phyloP scores from a whole-genome alignment of 2,329 filamentous ascomycete genomes.

The Aspergillus chevalieri region DNA sequence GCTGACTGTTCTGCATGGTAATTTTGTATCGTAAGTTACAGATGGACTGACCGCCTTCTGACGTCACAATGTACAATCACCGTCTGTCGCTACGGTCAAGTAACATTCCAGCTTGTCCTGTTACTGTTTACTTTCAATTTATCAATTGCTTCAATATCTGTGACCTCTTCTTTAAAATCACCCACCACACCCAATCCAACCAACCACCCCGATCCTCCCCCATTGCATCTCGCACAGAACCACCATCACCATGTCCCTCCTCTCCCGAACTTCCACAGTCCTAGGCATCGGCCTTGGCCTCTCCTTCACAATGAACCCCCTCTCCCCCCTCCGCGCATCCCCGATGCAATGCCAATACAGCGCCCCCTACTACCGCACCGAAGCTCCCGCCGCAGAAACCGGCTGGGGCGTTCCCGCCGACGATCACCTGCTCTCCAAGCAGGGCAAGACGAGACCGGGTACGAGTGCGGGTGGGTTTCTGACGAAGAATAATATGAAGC shows the following conservation, averaged over 20 bases:
- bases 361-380: conserved; percentile 18
- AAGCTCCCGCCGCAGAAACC: conserved; percentile 13
- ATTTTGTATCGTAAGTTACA: not conserved
- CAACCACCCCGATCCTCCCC: not conserved
- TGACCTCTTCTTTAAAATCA: not conserved
- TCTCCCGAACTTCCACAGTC: conserved; percentile 20
- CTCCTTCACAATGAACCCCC: conserved; percentile 27
- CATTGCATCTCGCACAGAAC: no score
- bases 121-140: not conserved
- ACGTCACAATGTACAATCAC: conserved; percentile 12
- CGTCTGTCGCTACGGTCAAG: not conserved
- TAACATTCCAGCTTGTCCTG: not conserved
- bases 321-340: conserved; percentile 27
- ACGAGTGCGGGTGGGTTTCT: conserved; percentile 17
- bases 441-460: conserved; percentile 15
- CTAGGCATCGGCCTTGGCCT: conserved; percentile 32
- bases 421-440: conserved; percentile 19
- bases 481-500: conserved; percentile 33
- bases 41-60: conserved; percentile 7
- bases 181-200: conserved; percentile 4
- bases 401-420: conserved; percentile 22
- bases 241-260: conserved; percentile 15
- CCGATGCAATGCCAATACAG: conserved; percentile 35
- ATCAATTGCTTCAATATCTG: not conserved
- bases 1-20: not conserved